Conservation (phyloP, 2,329 filamentous ascomycete species). For the Aspergillus ibericus region DNA sequence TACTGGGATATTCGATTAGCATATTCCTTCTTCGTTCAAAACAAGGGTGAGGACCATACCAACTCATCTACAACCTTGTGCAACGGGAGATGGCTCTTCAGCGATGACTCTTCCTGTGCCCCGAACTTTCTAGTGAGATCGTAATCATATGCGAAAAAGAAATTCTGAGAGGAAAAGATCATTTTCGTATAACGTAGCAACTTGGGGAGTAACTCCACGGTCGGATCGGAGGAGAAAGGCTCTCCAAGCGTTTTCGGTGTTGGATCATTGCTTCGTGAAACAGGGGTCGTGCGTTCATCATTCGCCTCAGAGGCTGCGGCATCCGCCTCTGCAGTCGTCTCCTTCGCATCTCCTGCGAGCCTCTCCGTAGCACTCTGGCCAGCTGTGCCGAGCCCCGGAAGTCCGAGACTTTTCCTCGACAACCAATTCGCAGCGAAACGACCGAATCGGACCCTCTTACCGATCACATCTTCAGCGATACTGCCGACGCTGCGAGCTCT, state of each 20-base stretch:
- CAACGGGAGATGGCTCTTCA: conserved; percentile 58
- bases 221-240: conserved; percentile 35
- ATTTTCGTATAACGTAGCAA: conserved; percentile 80
- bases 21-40: background rate
- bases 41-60: conserved; percentile 36
- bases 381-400: conserved; percentile 70
- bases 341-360: conserved; percentile 20
- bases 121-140: conserved; percentile 74
- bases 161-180: conserved; percentile 80
- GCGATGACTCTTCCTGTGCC: conserved; percentile 40
- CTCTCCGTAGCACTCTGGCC: conserved; percentile 43
- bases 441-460: conserved; percentile 78
- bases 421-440: conserved; percentile 92
- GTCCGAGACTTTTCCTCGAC: conserved; percentile 76
- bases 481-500: conserved; percentile 50
- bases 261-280: conserved; percentile 1
- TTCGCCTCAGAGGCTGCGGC: conserved; percentile 11
- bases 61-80: conserved; percentile 70
- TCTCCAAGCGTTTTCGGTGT: conserved; percentile 9
- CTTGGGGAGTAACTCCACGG: conserved; percentile 71
- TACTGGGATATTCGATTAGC: conserved; percentile 50
- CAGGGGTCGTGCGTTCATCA: conserved; percentile 11
- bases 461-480: conserved; percentile 86
- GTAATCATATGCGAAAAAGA: conserved; percentile 93
- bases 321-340: background rate